Conservation (phyloP, 441 rosid species). For the Aquilaria agallochum region DNA sequence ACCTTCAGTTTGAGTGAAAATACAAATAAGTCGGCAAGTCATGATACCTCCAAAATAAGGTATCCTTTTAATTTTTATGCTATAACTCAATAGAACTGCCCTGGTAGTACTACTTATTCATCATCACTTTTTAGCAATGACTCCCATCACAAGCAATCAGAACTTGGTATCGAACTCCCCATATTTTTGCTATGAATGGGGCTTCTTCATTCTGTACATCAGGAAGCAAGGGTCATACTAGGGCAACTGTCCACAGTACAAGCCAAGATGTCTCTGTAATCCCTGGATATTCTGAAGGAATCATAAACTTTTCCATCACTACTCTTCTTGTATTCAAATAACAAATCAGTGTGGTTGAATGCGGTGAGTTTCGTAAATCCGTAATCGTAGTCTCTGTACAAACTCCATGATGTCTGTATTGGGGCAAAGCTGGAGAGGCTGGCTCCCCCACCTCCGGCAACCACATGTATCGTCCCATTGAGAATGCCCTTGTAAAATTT, state of each 20-base stretch:
- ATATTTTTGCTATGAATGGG: too few relatives aligned
- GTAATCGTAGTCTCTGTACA: slow-evolving; percentile 54
- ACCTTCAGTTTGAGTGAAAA: too few relatives aligned
- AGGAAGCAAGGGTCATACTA: slow-evolving; percentile 50
- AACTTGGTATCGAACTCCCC: too few relatives aligned
- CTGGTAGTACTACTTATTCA: too few relatives aligned
- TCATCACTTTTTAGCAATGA: too few relatives aligned
- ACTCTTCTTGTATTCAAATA: slow-evolving; percentile 86
- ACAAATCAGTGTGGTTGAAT: slow-evolving; percentile 48
- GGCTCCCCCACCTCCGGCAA: slow-evolving; percentile 90
- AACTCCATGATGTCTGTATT: slow-evolving; percentile 62
- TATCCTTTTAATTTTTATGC: too few relatives aligned
- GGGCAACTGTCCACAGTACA: slow-evolving; percentile 69
- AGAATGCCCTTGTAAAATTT: slow-evolving; percentile 43
- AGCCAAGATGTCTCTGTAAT: slow-evolving; percentile 64
- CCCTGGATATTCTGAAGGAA: slow-evolving; percentile 61
- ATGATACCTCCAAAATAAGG: too few relatives aligned
- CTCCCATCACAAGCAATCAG: too few relatives aligned
- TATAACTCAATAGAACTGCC: too few relatives aligned
- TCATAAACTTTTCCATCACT: slow-evolving; percentile 79
- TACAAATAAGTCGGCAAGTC: too few relatives aligned
- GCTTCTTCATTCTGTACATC: too few relatives aligned
- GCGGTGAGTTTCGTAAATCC: slow-evolving; percentile 80
- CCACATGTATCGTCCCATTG: slow-evolving; percentile 76
- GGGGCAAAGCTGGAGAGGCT: slow-evolving; percentile 49